Evolutionary conservation across 768 basidiomycete species (phyloP).

Genomic region (Epithele typhae): DNA sequence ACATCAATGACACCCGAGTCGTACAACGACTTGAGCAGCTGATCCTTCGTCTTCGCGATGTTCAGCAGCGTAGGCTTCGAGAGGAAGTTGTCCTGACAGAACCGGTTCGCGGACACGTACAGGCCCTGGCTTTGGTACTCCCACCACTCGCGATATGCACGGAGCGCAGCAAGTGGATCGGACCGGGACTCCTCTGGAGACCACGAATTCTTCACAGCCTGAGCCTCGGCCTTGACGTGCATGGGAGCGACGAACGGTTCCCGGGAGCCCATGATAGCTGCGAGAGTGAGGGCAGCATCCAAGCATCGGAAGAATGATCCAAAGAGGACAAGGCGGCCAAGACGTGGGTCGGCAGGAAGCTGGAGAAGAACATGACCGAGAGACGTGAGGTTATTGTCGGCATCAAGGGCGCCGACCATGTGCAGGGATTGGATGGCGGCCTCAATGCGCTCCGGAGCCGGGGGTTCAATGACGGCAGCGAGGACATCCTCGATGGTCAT

Average conservation of each 20-base stretch:
- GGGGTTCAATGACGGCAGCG: conserved; percentile 82
- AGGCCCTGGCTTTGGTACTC: conserved; percentile 62
- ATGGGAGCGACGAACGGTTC: conserved; percentile 88
- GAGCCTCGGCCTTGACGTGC: conserved; percentile 67
- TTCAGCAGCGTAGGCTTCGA: conserved; percentile 78
- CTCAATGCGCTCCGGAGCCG: conserved; percentile 66
- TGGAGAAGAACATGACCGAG: conserved; percentile 86
- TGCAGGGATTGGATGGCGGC: conserved; percentile 77
- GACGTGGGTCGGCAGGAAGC: conserved; percentile 83
- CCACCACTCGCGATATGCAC: conserved; percentile 84
- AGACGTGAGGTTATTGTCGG: conserved; percentile 71
- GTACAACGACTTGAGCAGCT: conserved; percentile 73
- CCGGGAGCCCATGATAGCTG: conserved; percentile 86
- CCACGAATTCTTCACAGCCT: conserved; percentile 74
- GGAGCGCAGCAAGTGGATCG: conserved; percentile 74
- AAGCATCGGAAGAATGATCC: conserved; percentile 93
- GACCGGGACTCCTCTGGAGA: conserved; percentile 76
- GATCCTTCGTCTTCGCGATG: conserved; percentile 76
- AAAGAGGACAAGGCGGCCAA: conserved; percentile 85
- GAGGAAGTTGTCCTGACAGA: conserved; percentile 84
- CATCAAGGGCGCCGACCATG: conserved; percentile 85
- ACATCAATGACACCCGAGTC: conserved; percentile 79
- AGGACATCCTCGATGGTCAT: conserved; percentile 87
- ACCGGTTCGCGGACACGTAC: conserved; percentile 62
- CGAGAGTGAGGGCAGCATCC: conserved; percentile 81